phyloP scores from a whole-genome alignment of 2,329 filamentous ascomycete species.

The Calonectria honghensis region DNA sequence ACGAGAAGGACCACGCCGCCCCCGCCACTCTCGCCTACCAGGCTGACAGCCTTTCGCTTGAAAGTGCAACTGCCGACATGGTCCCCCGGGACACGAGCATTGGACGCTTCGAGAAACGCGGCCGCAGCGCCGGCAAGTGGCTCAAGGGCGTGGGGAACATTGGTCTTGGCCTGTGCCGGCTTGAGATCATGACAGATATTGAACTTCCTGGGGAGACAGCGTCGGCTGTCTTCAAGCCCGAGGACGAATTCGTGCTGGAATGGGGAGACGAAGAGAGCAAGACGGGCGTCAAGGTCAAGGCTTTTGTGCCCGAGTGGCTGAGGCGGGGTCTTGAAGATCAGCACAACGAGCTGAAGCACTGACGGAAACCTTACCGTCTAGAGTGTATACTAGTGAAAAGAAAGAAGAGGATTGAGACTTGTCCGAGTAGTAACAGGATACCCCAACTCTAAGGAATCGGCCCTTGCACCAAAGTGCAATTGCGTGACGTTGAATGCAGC shows the following conservation, averaged over 20 bases:
- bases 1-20: slow-evolving; percentile 67
- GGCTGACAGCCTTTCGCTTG: slow-evolving; percentile 54
- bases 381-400: slow-evolving; percentile 40
- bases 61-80: slow-evolving; percentile 58
- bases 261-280: slow-evolving; percentile 66
- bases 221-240: slow-evolving; percentile 76
- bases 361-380: slow-evolving; percentile 32
- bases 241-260: slow-evolving; percentile 77
- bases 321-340: slow-evolving; percentile 62
- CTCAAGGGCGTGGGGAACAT: slow-evolving; percentile 87
- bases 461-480: slow-evolving; percentile 4
- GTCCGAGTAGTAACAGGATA: slow-evolving; percentile 38
- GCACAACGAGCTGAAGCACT: slow-evolving; percentile 35
- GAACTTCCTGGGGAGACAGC: slow-evolving; percentile 80
- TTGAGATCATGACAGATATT: slow-evolving; percentile 93
- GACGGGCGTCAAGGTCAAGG: slow-evolving; percentile 76
- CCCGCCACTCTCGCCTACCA: slow-evolving; percentile 69
- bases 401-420: slow-evolving; percentile 1
- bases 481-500: slow-evolving; percentile 9
- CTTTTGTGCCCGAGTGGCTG: slow-evolving; percentile 89
- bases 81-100: slow-evolving; percentile 70
- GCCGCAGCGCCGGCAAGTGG: slow-evolving; percentile 88
- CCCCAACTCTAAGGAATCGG: slow-evolving; percentile 30
- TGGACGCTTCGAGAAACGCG: slow-evolving; percentile 71
- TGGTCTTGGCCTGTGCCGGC: slow-evolving; percentile 88